A percentile compares a stretch with the other conserved stretches of the same genome.
Conservation (phyloP, 1,284 basidiomycete species). For the Microbotryomycetes sp. region DNA sequence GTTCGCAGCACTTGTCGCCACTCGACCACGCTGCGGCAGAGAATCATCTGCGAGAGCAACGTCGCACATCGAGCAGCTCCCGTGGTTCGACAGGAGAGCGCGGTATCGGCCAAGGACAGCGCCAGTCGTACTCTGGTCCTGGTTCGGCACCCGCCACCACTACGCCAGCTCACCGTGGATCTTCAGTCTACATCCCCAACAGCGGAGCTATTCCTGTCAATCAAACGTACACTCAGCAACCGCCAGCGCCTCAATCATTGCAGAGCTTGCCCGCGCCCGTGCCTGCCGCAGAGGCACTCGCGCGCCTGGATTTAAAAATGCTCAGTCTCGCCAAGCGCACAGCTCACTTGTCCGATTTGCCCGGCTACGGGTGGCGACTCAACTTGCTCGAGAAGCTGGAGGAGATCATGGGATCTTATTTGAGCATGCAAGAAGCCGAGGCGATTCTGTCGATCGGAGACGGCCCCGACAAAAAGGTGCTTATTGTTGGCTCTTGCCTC, state of each 20-base stretch:
- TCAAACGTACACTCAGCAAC: neutral
- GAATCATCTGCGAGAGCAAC: neutral
- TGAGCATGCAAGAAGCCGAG: conserved; percentile 22
- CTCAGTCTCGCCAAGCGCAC: conserved; percentile 21
- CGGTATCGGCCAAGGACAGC: conserved; percentile 5
- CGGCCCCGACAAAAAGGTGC: neutral
- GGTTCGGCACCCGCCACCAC: neutral
- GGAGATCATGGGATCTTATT: conserved; percentile 18
- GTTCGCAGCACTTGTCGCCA: neutral
- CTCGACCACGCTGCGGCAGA: neutral
- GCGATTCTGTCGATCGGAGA: conserved; percentile 20
- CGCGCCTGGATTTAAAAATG: conserved; percentile 11
- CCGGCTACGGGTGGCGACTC: conserved; percentile 23
- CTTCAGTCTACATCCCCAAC: neutral
- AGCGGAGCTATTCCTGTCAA: too few relatives aligned
- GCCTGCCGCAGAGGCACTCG: conserved; percentile 7
- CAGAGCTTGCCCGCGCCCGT: neutral
- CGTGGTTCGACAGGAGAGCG: neutral
- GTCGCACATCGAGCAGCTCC: neutral
- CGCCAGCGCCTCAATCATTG: neutral
- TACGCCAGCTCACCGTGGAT: neutral
- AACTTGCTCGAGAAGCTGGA: conserved; percentile 29
- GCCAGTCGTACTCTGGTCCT: conserved; percentile 4
- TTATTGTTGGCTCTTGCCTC: too few relatives aligned
- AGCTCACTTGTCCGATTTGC: conserved; percentile 13